Base-by-base conservation (phyloP, 495 filamentous ascomycete genomes). In the Aspergillus homomorphus region DNA sequence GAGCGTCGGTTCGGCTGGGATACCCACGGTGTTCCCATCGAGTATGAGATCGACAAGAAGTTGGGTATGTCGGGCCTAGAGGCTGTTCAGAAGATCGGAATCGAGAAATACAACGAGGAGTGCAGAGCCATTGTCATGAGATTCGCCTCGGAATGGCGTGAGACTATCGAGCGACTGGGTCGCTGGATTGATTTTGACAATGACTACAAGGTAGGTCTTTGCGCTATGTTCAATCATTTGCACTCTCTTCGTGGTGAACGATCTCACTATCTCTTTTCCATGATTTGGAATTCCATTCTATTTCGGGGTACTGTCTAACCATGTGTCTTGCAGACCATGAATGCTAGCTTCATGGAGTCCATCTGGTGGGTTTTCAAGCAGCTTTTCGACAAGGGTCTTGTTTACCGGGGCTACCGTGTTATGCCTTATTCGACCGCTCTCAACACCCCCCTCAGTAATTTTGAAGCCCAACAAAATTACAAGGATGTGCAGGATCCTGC, bases 151-250 rank as follows among this genome's bases (percentile, higher is more conserved):
- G 94, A 98, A 74, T 98, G 94, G 95, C 83, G 91, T 56, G 75
- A 87, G 59, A 96, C 90, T 18, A 90, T 98, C 58, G 91, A 96
- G 56, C 75, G 94, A 45, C 75, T 98, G 24, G 94, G 95, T 46
- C 89, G 95, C 54, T 98, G 95, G 94, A 92, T 98, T 64, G 95
- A 98, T 74, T 96, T 98, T 59, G 95, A 98, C 73, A 94, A 96
- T 66, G 92, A 96, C 67, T 97, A 97, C 80, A 97, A 97, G 86
- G 88, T 88, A 56, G 18, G 64, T 53, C 45, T 16, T 24, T 15
- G 7, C 1, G 2, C 38, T 28, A 22, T 42, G 26, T 44, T 8
- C 28, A 23, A 7, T 16, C 45, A 19, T 22, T n/a, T 23, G 43
- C 23, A 6, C 26, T 41, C 16, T 49, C 20, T 59, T 23, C 30